A percentile compares a stretch with the other conserved stretches of the same genome.
Evolutionary conservation across 352 stramenopile genomes (phyloP).

Genomic region (Phytophthora palmivora): DNA sequence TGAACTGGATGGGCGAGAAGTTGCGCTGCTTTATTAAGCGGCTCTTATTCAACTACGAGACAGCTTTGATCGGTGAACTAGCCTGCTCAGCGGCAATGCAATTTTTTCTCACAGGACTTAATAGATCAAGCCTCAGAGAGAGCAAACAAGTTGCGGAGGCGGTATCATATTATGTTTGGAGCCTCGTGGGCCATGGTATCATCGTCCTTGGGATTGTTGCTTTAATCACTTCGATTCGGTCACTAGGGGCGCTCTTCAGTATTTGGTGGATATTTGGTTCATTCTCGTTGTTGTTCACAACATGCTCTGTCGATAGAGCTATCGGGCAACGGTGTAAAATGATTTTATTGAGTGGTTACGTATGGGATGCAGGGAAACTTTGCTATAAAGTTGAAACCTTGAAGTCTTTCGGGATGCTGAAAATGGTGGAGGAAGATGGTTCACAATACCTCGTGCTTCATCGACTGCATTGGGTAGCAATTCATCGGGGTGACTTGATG

Average conservation of each 20-base stretch:
- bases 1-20: conserved; percentile 32
- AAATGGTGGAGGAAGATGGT: conserved; percentile 28
- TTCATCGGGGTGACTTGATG: conserved; percentile 23
- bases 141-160: conserved; percentile 16
- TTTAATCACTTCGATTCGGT: conserved; percentile 27
- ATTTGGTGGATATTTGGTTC: conserved; percentile 14
- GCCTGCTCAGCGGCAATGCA: conserved; percentile 28
- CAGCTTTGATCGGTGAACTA: conserved; percentile 32
- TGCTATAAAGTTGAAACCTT: conserved; percentile 33
- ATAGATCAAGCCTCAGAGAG: conserved; percentile 31
- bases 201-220: conserved; percentile 33
- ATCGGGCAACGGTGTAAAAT: conserved; percentile 27
- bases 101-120: conserved; percentile 35
- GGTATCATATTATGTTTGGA: conserved; percentile 41
- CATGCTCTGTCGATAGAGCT: conserved; percentile 28
- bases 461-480: conserved; percentile 28
- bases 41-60: conserved; percentile 41
- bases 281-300: conserved; percentile 8
- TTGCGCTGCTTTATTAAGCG: conserved; percentile 31
- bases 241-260: conserved; percentile 27
- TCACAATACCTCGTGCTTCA: conserved; percentile 15
- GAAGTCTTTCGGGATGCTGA: conserved; percentile 34
- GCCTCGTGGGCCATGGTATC: conserved; percentile 33
- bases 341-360: conserved; percentile 31
- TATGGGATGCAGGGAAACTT: conserved; percentile 30